These are phyloP conservation scores for Psilocybe tampanensis DNA, from an alignment of 768 basidiomycete genomes.

Conservation along the genomic window DNA sequence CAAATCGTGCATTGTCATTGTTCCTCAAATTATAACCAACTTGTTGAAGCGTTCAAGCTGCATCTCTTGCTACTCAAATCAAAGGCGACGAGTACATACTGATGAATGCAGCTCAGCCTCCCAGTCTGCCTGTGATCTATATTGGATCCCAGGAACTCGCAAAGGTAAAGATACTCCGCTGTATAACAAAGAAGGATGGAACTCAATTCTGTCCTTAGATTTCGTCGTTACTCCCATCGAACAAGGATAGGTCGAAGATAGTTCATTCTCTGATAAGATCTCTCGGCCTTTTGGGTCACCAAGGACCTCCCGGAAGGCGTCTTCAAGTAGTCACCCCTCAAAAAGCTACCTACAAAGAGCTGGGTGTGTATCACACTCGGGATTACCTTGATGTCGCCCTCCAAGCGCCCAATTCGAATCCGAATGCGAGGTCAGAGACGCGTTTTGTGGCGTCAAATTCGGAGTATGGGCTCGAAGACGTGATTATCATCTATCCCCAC, in stretches of 20 bases:
- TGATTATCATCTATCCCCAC: slow-evolving; percentile 12
- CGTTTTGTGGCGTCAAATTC: slow-evolving; percentile 15
- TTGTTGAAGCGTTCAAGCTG: too few species aligned
- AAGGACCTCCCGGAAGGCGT: slow-evolving; percentile 24
- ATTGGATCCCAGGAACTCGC: slow-evolving; percentile 28
- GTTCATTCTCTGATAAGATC: slow-evolving; percentile 66
- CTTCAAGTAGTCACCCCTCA: slow-evolving; percentile 54
- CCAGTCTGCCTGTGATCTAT: slow-evolving; percentile 17
- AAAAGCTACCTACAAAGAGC: slow-evolving; percentile 56
- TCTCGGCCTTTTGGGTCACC: slow-evolving; percentile 47
- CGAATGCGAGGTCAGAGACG: slow-evolving; percentile 5
- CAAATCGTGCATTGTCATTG: too few species aligned
- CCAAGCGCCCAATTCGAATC: slow-evolving; percentile 23
- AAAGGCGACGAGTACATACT: not conserved
- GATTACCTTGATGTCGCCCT: slow-evolving; percentile 69
- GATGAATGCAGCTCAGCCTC: not conserved
- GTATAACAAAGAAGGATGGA: not conserved
- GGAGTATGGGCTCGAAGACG: slow-evolving; percentile 55
- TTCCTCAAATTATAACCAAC: too few species aligned
- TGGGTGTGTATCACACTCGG: slow-evolving; percentile 69
- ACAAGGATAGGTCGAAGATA: slow-evolving; percentile 61
- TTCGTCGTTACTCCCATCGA: slow-evolving; percentile 66
- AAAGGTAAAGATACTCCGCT: slow-evolving; percentile 14
- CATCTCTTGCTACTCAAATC: not conserved
- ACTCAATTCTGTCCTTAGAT: slow-evolving; percentile 21